phyloP scores from a whole-genome alignment of 768 basidiomycete genomes.

The Lactarius quietus region DNA sequence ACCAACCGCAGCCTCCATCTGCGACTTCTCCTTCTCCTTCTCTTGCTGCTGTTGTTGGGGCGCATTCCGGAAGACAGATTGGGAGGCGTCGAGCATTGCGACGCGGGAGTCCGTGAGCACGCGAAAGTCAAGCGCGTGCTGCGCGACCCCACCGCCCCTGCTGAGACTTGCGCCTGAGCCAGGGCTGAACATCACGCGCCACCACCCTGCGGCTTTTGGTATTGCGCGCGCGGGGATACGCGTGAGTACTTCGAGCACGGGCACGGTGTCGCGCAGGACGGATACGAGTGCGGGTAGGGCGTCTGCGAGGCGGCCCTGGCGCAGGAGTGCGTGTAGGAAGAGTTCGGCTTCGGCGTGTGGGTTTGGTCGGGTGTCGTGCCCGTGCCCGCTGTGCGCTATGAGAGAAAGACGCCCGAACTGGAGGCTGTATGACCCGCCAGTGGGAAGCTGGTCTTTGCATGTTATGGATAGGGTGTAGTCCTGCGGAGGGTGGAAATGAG shows the following conservation, averaged over 20 bases:
- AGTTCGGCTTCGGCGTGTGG: slow-evolving; percentile 80
- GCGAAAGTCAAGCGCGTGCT: slow-evolving; percentile 78
- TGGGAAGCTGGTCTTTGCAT: slow-evolving; percentile 65
- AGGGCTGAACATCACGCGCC: slow-evolving; percentile 51
- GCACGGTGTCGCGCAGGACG: slow-evolving; percentile 71
- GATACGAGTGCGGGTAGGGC: slow-evolving; percentile 65
- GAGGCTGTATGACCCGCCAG: slow-evolving; percentile 68
- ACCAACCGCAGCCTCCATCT: slow-evolving; percentile 6
- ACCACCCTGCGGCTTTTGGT: slow-evolving; percentile 81
- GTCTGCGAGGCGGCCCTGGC: slow-evolving; percentile 60
- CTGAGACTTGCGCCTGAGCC: neutral
- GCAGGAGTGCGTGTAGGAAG: slow-evolving; percentile 67
- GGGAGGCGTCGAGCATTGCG: slow-evolving; percentile 70
- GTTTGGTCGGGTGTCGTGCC: slow-evolving; percentile 43
- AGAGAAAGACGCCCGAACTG: slow-evolving; percentile 54
- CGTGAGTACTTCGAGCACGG: slow-evolving; percentile 71
- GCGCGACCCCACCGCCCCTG: slow-evolving; percentile 29
- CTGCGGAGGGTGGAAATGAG: slow-evolving; percentile 34
- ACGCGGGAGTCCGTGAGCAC: slow-evolving; percentile 64
- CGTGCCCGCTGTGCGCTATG: slow-evolving; percentile 17
- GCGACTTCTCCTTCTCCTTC: slow-evolving; percentile 21
- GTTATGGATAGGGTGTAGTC: slow-evolving; percentile 76
- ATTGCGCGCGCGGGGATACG: slow-evolving; percentile 41
- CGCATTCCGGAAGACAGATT: slow-evolving; percentile 45
- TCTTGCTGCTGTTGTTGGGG: neutral